Base-by-base conservation (phyloP, 169 alveolate species). In the Cryptosporidium sp. region DNA sequence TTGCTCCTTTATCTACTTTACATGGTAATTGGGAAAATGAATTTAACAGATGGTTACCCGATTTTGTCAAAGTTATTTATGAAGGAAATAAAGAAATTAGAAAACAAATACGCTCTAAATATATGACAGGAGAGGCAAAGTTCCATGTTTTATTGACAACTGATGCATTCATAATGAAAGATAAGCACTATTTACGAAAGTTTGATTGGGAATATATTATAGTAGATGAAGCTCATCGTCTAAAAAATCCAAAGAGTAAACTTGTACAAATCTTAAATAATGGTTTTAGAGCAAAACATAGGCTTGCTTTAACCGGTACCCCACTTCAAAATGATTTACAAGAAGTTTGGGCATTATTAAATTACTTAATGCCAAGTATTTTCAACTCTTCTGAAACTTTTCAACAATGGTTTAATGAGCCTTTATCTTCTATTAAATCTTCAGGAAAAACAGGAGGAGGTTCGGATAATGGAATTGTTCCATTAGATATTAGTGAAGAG, bases 211-310 rank as follows among this genome's bases (percentile, higher is more conserved):
- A 96, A 84, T 97, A 96, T 85, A 96, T 97, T 23, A 94, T 97
- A 68, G 98, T 97, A 23, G 99, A 97, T 92, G 99, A 97, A 91
- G 99, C 98, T 3, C 98, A 97, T 91, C 95, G 96, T 91, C 94
- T 98, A 97, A 98, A 98, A 87, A 97, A 97, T 91, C 96, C 97
- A 56, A 96, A 96, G 87, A 93, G 97, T 61, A 97, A 98, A 84
- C 86, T 94, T 39, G 94, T 94, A 60, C 94, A 91, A 53, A 91
- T 93, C 33, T 91, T 94, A 42, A 94, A 94, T 85, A 45, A 80
- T 84, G 92, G 92, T 2, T 92, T 92, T 48, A 65, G 65, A 39
- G 85, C 87, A 48, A 94, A 92, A 48, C 96, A 96, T 85, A 92
- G 99, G 75, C 87, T 97, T 1, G 93, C 97, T 35, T 92, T 97